Evolutionary conservation across 169 alveolate species (phyloP), one percentile per base, ranked within the genome.

Genomic region (Ichthyophthirius multifiliis): DNA sequence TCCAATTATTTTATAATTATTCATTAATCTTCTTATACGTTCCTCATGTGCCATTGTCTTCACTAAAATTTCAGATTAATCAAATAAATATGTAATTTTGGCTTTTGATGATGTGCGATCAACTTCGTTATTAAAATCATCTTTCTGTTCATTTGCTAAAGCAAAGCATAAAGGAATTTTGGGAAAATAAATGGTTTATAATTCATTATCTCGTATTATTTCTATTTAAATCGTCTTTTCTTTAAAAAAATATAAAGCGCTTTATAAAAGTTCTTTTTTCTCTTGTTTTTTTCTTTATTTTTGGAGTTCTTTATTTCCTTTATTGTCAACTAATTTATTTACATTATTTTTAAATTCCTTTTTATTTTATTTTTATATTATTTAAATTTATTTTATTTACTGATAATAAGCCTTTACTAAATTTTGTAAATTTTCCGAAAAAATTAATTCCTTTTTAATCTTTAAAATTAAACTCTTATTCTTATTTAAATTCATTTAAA

Each of bases 171-270:
- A 34, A 9, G 84, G 84, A 34, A 78, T 41, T 65, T 45, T 78
- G n/a, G 84, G 84, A 44, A 78, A 78, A 18, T 46, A 63, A 20
- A 78, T 65, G 1, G 84, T 78, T 16, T 78, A 65, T 31, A 78
- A 64, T 27, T 37, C 32, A 16, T 67, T n/a, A 65, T 78, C 76
- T 34, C 84, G 63, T 5, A 78, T 37, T 41, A 78, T 65, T 43
- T 78, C 84, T 27, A 78, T 78, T 9, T 39, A 27, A 12, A 76
- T 64, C 4, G 84, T 78, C 2, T 78, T 78, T 18, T 63, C 23
- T 65, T 75, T 78, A 43, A 78, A 78, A 55, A 78, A 78, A n/a
- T 43, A 43, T 9, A 78, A 41, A 6, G 84, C 78, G 55, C 65
- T 10, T 20, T 55, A 12, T 10, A 55, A 13, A 32, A 20, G 15